Conservation (phyloP, 208 protist genomes). For the Trypanosoma avium region DNA sequence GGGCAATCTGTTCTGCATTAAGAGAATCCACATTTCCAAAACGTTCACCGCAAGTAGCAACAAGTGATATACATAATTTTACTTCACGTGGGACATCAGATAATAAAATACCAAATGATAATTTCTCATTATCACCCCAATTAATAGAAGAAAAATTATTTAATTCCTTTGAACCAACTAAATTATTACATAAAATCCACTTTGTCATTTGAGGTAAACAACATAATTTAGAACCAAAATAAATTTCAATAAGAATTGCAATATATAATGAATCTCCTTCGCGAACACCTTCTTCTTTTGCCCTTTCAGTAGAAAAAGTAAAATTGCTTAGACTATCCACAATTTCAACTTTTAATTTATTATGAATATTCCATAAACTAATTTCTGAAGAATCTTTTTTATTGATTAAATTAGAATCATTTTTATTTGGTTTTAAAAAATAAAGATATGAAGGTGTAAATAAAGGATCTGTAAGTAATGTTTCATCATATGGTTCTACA, state of each 20-base stretch:
- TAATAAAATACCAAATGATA: slow-evolving; percentile 35
- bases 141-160: slow-evolving; percentile 13
- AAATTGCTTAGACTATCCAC: slow-evolving; percentile 36
- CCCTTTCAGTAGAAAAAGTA: slow-evolving; percentile 21
- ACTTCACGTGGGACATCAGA: slow-evolving; percentile 51
- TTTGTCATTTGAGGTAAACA: slow-evolving; percentile 41
- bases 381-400: slow-evolving; percentile 25
- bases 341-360: slow-evolving; percentile 35
- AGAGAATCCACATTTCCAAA: slow-evolving; percentile 23
- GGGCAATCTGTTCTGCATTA: slow-evolving; percentile 32
- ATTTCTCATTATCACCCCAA: slow-evolving; percentile 27
- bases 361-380: slow-evolving; percentile 45
- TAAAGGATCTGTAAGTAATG: slow-evolving; percentile 33
- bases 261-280: slow-evolving; percentile 44
- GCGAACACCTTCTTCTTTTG: slow-evolving; percentile 50
- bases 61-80: slow-evolving; percentile 61
- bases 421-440: slow-evolving; percentile 24
- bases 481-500: slow-evolving; percentile 35
- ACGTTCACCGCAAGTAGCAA: slow-evolving; percentile 34
- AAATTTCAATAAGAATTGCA: slow-evolving; percentile 48
- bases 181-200: slow-evolving; percentile 31
- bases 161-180: slow-evolving; percentile 15
- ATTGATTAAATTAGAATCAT: slow-evolving; percentile 27
- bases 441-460: slow-evolving; percentile 49
- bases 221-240: slow-evolving; percentile 45